Evolutionary conservation across 805 yeast genomes (phyloP).

Genomic region (Kodamaea neixiangensis): DNA sequence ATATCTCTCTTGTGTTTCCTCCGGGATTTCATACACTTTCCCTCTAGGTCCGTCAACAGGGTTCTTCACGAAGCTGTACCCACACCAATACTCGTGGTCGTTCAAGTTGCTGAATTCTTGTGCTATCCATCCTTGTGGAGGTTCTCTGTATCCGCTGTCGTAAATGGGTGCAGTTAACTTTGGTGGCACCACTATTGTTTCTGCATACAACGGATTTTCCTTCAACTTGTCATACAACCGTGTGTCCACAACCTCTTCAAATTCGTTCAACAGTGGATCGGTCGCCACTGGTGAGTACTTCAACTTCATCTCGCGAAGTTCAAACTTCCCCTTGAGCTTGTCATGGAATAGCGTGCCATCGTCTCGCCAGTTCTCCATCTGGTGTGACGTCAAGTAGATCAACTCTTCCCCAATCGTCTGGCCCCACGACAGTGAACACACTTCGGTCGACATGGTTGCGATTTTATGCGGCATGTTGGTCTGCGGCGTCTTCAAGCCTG

Average conservation of each 20-base stretch:
- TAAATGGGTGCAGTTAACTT: conserved; percentile 17
- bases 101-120: conserved; percentile 11
- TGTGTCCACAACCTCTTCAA: conserved; percentile 7
- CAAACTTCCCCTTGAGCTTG: conserved; percentile 19
- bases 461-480: conserved; percentile 21
- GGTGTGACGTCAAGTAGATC: conserved; percentile 36
- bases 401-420: conserved; percentile 31
- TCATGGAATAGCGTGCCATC: conserved; percentile 15
- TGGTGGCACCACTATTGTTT: conserved; percentile 28
- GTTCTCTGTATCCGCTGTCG: conserved; percentile 24
- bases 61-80: conserved; percentile 33
- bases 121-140: conserved; percentile 27
- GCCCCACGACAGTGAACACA: conserved; percentile 42
- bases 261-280: conserved; percentile 3
- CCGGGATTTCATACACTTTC: not conserved
- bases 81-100: conserved; percentile 33
- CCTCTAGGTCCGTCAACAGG: conserved; percentile 11
- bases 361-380: conserved; percentile 31
- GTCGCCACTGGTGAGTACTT: conserved; percentile 2
- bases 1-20: conserved; percentile 2
- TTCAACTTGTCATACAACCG: conserved; percentile 13
- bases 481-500: conserved; percentile 33
- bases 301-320: conserved; percentile 5
- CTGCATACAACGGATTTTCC: conserved; percentile 25
- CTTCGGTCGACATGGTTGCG: conserved; percentile 26